Conservation (phyloP, 164 flowering plant genomes). For the Pachysandra terminalis region DNA sequence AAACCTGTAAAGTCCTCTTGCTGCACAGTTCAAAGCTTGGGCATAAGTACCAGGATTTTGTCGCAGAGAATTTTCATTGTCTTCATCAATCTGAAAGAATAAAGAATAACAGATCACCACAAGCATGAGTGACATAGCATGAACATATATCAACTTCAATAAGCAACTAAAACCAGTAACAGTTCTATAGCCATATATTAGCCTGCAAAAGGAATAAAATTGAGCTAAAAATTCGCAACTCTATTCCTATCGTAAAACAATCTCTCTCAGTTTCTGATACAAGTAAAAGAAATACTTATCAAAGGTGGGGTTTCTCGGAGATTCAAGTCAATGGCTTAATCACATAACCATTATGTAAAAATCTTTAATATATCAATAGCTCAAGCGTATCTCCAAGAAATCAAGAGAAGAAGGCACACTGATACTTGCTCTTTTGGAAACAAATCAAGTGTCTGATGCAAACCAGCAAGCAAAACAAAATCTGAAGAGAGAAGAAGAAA, state of each 20-base stretch:
- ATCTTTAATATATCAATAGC: not conserved
- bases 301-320: not conserved
- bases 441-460: too few relatives aligned
- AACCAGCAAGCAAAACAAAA: too few relatives aligned
- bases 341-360: not conserved
- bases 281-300: not conserved
- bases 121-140: not conserved
- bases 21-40: slow-evolving; percentile 51
- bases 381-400: not conserved
- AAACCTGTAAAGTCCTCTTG: slow-evolving; percentile 86
- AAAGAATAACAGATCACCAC: not conserved
- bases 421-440: not conserved
- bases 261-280: not conserved
- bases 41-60: slow-evolving; percentile 66
- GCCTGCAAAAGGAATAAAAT: not conserved
- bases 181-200: not conserved
- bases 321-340: not conserved
- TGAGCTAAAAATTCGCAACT: not conserved
- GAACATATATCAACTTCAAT: not conserved
- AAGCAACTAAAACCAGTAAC: not conserved
- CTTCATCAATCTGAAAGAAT: slow-evolving; percentile 57
- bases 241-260: not conserved
- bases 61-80: slow-evolving; percentile 37
- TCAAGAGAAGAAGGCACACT: not conserved
- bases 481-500: too few relatives aligned